A percentile compares a stretch with the other conserved stretches of the same genome.
phyloP scores from a whole-genome alignment of 2,329 filamentous ascomycete genomes.

The Fusarium nodosum region DNA sequence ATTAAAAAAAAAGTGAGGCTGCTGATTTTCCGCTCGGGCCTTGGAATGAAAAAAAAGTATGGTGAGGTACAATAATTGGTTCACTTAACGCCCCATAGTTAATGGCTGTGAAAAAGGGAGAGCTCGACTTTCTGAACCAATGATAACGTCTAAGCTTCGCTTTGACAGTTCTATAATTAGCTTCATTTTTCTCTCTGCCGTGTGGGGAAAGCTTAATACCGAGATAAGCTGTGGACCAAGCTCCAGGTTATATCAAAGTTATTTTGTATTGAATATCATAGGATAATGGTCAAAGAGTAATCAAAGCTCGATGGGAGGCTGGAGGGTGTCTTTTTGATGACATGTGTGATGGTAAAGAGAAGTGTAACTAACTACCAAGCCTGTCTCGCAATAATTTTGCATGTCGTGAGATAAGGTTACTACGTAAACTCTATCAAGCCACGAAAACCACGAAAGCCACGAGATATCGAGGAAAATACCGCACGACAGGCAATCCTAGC shows the following conservation, averaged over 20 bases:
- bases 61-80: constrained; percentile 2
- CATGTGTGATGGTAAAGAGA: too few species aligned
- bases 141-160: neutral
- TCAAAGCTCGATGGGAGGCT: too few species aligned
- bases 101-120: constrained; percentile 1
- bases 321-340: too few species aligned
- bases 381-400: too few species aligned
- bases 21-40: constrained; percentile 6
- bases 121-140: neutral
- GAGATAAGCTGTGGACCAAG: constrained; percentile 15
- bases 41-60: constrained; percentile 9
- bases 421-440: rapidly evolving
- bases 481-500: neutral
- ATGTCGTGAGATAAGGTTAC: too few species aligned
- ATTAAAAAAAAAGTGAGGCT: constrained; percentile 1
- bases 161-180: constrained; percentile 10
- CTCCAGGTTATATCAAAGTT: neutral
- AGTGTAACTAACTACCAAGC: too few species aligned
- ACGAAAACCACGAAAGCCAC: too few species aligned
- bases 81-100: neutral
- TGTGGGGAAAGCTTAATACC: neutral
- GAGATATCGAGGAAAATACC: neutral
- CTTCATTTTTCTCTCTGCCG: neutral
- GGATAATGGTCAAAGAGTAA: too few species aligned
- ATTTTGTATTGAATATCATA: neutral